Evolutionary conservation across 1,284 basidiomycete species (phyloP).

Genomic region (Cutaneotrichosporon arboriforme): DNA sequence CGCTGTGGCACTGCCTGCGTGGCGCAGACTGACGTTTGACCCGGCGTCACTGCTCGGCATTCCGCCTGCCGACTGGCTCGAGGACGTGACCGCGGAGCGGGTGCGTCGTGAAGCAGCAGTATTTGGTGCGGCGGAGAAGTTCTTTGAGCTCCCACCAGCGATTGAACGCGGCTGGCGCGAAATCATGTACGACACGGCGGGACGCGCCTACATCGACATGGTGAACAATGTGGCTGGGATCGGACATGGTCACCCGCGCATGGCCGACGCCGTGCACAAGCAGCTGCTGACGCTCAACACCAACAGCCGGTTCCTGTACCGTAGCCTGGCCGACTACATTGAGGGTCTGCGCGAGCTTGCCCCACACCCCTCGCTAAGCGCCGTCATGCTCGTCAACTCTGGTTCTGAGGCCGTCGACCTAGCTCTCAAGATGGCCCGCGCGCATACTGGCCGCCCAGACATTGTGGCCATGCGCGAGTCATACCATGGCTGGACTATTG

Average conservation of each 20-base stretch:
- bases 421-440: constrained; percentile 8
- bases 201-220: constrained; percentile 12
- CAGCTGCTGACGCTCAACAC: constrained; percentile 16
- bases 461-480: constrained; percentile 11
- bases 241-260: constrained; percentile 11
- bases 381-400: constrained; percentile 13
- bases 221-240: constrained; percentile 12
- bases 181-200: constrained; percentile 7
- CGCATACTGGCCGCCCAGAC: constrained; percentile 1
- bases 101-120: neutral
- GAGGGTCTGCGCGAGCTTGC: constrained; percentile 5
- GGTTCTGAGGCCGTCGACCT: constrained; percentile 15
- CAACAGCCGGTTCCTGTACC: constrained; percentile 14
- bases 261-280: constrained; percentile 7
- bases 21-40: constrained; percentile 4
- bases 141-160: constrained; percentile 6
- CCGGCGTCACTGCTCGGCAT: constrained; percentile 2
- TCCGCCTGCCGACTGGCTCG: neutral
- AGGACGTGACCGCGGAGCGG: neutral
- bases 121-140: constrained; percentile 9
- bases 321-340: constrained; percentile 5
- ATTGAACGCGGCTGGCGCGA: constrained; percentile 15
- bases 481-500: constrained; percentile 14
- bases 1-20: neutral
- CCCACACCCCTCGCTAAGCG: constrained; percentile 4